Percentiles rank a stretch among this genome's conserved stretches.
These are phyloP conservation scores for Dorcoceras hygrometricum DNA, from an alignment of 257 asterid genomes.

Conservation along the genomic window DNA sequence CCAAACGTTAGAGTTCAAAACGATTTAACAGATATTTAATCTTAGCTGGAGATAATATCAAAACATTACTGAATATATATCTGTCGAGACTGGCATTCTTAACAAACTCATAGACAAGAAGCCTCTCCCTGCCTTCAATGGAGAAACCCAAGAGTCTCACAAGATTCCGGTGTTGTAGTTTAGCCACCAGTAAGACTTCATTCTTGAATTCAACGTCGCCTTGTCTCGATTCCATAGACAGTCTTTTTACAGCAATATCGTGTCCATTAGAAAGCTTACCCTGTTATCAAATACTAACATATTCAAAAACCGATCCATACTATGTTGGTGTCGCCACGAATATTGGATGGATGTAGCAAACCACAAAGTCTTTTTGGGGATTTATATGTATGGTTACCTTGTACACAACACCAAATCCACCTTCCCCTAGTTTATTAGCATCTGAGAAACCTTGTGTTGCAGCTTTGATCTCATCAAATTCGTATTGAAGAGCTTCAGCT, in stretches of 20 bases:
- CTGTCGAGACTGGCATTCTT: slow-evolving; percentile 32
- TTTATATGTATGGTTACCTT: slow-evolving; percentile 21
- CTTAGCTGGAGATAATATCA: not conserved
- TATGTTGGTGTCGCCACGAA: too few species aligned
- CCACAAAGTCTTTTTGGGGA: not conserved
- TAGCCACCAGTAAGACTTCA: slow-evolving; percentile 28
- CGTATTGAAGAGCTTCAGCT: slow-evolving; percentile 28
- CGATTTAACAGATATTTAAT: not conserved
- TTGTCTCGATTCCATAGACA: slow-evolving; percentile 19
- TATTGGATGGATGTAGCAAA: too few species aligned
- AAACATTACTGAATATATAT: slow-evolving; percentile 33
- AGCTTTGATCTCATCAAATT: slow-evolving; percentile 29
- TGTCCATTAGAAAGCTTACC: slow-evolving; percentile 25
- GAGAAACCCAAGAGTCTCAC: slow-evolving; percentile 36
- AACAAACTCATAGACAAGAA: slow-evolving; percentile 28
- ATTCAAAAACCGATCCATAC: too few species aligned
- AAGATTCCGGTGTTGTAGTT: slow-evolving; percentile 34
- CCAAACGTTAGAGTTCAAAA: not conserved
- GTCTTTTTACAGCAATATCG: slow-evolving; percentile 31
- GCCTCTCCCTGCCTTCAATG: slow-evolving; percentile 17
- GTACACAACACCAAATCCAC: slow-evolving; percentile 41
- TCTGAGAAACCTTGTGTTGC: slow-evolving; percentile 32
- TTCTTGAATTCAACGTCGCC: slow-evolving; percentile 23
- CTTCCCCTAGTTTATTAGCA: slow-evolving; percentile 34
- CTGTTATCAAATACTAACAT: not conserved